These are phyloP conservation scores for Plasmodium knowlesi DNA, from an alignment of 169 alveolate genomes.

Conservation along the genomic window DNA sequence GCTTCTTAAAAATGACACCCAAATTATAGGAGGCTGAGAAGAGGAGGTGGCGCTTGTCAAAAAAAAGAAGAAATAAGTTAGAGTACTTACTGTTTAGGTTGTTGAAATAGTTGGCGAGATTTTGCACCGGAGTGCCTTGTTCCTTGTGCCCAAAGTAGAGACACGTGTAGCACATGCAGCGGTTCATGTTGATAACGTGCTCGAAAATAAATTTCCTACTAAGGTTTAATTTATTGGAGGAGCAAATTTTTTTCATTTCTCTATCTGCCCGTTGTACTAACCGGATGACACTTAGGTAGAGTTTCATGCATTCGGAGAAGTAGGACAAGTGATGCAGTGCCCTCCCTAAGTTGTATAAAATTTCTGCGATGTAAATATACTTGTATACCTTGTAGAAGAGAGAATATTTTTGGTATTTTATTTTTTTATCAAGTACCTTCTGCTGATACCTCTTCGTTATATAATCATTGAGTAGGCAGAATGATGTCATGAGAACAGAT, in stretches of 20 bases:
- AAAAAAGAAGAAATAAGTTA: constrained; percentile 52
- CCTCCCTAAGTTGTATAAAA: constrained; percentile 48
- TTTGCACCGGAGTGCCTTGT: not conserved
- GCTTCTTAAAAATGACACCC: constrained; percentile 44
- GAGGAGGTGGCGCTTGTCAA: constrained; percentile 51
- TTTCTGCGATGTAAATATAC: constrained; percentile 67
- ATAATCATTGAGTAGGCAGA: constrained; percentile 71
- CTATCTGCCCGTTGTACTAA: constrained; percentile 42
- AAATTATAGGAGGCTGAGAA: constrained; percentile 71
- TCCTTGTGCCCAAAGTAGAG: not conserved
- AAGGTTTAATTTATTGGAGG: constrained; percentile 16
- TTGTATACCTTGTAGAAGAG: constrained; percentile 50
- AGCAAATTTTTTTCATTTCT: constrained; percentile 22
- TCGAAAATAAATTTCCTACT: constrained; percentile 34
- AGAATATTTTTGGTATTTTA: constrained; percentile 39
- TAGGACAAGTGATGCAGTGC: constrained; percentile 62
- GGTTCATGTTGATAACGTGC: constrained; percentile 66
- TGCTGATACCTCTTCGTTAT: constrained; percentile 66
- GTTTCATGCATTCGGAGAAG: constrained; percentile 56
- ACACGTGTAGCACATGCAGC: constrained; percentile 70
- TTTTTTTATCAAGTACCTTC: constrained; percentile 39
- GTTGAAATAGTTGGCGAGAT: constrained; percentile 18
- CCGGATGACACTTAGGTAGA: constrained; percentile 37
- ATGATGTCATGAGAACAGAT: constrained; percentile 68
- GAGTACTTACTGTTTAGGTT: constrained; percentile 59